phyloP scores from a whole-genome alignment of 495 filamentous ascomycete genomes.

The Daldinia decipiens region DNA sequence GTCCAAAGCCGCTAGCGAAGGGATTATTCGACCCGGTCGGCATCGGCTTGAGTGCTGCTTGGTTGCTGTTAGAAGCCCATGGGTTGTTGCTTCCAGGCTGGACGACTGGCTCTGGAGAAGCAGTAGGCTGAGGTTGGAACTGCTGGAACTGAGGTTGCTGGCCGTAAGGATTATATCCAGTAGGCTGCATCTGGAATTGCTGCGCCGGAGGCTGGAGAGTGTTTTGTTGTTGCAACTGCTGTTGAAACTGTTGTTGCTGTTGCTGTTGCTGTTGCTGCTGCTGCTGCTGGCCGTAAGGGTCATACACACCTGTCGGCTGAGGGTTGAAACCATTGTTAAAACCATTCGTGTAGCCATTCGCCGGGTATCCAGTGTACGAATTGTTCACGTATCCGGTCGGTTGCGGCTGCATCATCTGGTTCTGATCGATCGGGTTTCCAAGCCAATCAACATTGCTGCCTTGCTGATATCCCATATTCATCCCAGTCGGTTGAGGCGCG shows the following conservation, averaged over 20 bases:
- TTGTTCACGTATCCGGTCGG: slow-evolving; percentile 87
- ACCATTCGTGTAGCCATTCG: slow-evolving; percentile 64
- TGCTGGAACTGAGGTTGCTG: slow-evolving; percentile 49
- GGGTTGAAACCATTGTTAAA: slow-evolving; percentile 50
- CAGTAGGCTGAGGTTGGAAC: slow-evolving; percentile 61
- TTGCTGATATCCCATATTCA: slow-evolving; percentile 97
- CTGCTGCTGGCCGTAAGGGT: slow-evolving; percentile 69
- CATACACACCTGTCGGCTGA: slow-evolving; percentile 51
- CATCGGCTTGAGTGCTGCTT: slow-evolving; percentile 63
- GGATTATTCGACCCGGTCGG: slow-evolving; percentile 97
- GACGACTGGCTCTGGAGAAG: slow-evolving; percentile 65
- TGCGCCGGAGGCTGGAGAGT: slow-evolving; percentile 9
- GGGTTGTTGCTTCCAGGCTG: slow-evolving; percentile 89
- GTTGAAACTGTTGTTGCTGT: slow-evolving; percentile 59
- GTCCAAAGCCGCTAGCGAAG: slow-evolving; percentile 71
- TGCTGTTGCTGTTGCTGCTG: slow-evolving; percentile 65
- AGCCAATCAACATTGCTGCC: slow-evolving; percentile 95
- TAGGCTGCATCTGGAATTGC: slow-evolving; percentile 46
- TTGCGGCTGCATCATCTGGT: slow-evolving; percentile 73
- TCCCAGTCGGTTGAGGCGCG: slow-evolving; percentile 82
- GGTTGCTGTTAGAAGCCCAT: slow-evolving; percentile 65
- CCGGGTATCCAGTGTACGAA: slow-evolving; percentile 77
- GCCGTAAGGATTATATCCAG: slow-evolving; percentile 60
- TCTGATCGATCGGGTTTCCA: slow-evolving; percentile 86
- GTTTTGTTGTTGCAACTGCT: slow-evolving; percentile 63